Base-by-base conservation (phyloP, 371 early-diverging fungal species). In the Neoconidiobolus thromboides region DNA sequence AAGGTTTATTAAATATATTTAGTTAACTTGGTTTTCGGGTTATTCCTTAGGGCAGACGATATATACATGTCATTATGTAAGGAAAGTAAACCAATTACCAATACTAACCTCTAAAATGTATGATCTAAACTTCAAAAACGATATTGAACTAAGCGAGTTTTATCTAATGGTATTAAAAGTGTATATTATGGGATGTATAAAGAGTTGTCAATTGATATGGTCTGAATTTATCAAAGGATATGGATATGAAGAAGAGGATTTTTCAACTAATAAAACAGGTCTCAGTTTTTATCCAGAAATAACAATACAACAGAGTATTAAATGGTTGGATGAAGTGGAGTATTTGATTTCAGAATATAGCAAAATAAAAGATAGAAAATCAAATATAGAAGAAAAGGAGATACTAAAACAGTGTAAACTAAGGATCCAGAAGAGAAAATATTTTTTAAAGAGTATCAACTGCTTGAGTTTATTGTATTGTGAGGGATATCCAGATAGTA, bases 1-100 rank as follows among this genome's bases (percentile, higher is more conserved):
- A 38, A 4, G 44, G 12, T 14, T 53, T 58, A n/a, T 10, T 39
- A 37, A 41, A 42, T 61, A 37, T 36, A 3, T 46, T 10, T 62
- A 81, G 82, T 76, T 82, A 75, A 77, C 81, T 5, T 87, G 84
- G 85, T 69, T 84, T 37, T 76, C 83, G 36, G 85, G 87, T 3
- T 78, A 83, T 66, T 76, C 80, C 0, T 70, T 85, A 1, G 75
- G 82, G 0, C 87, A 84, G 51, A 85, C 85, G 0, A 66, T 87
- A 0, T 83, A 76, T 67, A 82, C 83, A 0, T 85, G 84, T 65
- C 71, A 79, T 48, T 79, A 83, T 58, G 67, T 80, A 52, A 80
- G 82, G 47, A 72, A 76, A 49, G 61, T 78, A 1, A 60, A 64
- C n/a, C 63, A 70, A 4, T 63, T 82, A 12, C 9, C 2, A 2